Evolutionary conservation across 176 grass and related monocot genomes (phyloP).

Genomic region (bread wheat (Triticum aestivum)): IWGSC_CS_RefSeq_v2.1 NC_057811.1:459036019-459036518

Average conservation of each 20-base stretch:
- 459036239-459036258: slow-evolving; percentile 26
- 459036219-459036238: slow-evolving; percentile 8
- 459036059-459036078: slow-evolving; percentile 99
- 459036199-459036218: slow-evolving; percentile 16
- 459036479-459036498: neutral
- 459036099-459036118: slow-evolving; percentile 96
- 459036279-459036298: slow-evolving; percentile 94
- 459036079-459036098: slow-evolving; percentile 98
- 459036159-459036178: slow-evolving; percentile 16
- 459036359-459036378: slow-evolving; percentile 97
- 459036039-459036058: slow-evolving; percentile 98
- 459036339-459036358: slow-evolving; percentile 99
- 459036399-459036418: slow-evolving; percentile 91
- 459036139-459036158: slow-evolving; percentile 95
- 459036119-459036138: slow-evolving; percentile 90
- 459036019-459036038: slow-evolving; percentile 91
- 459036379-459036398: slow-evolving; percentile 99
- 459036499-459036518: neutral
- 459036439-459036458: slow-evolving; percentile 17
- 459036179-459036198: slow-evolving; percentile 6
- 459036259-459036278: slow-evolving; percentile 56
- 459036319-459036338: slow-evolving; percentile 99
- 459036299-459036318: slow-evolving; percentile 99
- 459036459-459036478: neutral
- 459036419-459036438: slow-evolving; percentile 32